Evolutionary conservation across 148 eudicot species (phyloP).

Genomic region (Fallopia convolvulus): DNA sequence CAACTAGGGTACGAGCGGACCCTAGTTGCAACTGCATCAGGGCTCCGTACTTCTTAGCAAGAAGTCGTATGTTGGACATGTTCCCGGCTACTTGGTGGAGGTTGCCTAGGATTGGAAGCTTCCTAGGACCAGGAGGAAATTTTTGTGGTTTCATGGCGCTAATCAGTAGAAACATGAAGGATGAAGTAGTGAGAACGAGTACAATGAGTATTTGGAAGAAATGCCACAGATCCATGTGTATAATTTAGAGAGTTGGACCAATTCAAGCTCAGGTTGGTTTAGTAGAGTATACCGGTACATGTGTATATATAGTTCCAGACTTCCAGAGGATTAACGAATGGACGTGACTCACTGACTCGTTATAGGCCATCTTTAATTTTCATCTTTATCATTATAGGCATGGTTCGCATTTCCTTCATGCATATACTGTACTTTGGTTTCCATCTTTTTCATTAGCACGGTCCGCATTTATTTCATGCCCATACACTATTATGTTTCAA

Average conservation of each 20-base stretch:
- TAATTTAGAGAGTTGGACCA: background rate
- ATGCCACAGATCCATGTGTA: background rate
- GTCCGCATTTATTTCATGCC: too few relatives aligned
- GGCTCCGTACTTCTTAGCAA: conserved; percentile 31
- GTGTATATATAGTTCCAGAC: background rate
- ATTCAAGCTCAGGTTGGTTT: too few relatives aligned
- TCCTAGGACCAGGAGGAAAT: conserved; percentile 46
- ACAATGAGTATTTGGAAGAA: background rate
- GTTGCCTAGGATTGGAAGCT: conserved; percentile 44
- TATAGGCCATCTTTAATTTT: too few relatives aligned
- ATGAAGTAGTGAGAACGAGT: background rate
- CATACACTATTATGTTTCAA: too few relatives aligned
- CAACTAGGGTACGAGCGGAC: conserved; percentile 34
- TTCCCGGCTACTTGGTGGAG: conserved; percentile 38
- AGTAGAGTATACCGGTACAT: background rate
- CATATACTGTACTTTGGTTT: too few relatives aligned
- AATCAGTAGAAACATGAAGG: background rate
- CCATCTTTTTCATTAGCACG: too few relatives aligned
- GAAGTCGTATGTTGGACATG: conserved; percentile 26
- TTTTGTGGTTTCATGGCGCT: background rate
- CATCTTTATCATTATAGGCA: too few relatives aligned
- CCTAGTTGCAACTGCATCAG: conserved; percentile 49
- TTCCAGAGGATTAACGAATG: too few relatives aligned
- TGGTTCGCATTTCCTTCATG: too few relatives aligned
- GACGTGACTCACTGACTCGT: too few relatives aligned